Base-by-base conservation (phyloP, 441 rosid genomes). In the Erodium trifolium region DNA sequence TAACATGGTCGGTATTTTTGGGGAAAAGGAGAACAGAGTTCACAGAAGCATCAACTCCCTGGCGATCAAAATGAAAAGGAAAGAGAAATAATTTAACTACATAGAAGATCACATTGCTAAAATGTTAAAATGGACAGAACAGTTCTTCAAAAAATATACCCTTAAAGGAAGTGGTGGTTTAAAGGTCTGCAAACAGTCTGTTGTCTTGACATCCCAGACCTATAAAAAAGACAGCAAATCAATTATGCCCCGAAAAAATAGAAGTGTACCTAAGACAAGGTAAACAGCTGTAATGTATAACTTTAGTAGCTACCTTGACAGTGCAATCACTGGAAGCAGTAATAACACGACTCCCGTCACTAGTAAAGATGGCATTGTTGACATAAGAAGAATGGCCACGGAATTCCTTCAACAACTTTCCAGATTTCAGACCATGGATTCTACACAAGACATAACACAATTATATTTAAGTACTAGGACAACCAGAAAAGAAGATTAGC, bases 21-120 rank as follows among this genome's bases (percentile, higher is more conserved):
- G 99, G 95, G 80, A 83, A 91, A 77, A 95, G 82, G 83, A 89
- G 96, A 78, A 95, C 85, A 68, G 99, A 92, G 79, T 95, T 95
- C 75, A 90, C 99, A 18, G 99, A 88, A 65, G 97, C 99, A 75
- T 95, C 99, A 72, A 92, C 94, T 68, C 98, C 98, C 99, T 92
- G 79, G 53, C 65, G 74, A 49, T 67, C 74, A 78, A 51, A 70
- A 60, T 60, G 69, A 19, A 65, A 76, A 71, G 69, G 43, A 63
- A 35, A 27, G 35, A 65, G 49, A 19, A 16, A 4, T n/a, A 31
- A 66, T 10, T 59, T 6, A 37, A 11, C 63, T 59, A 18, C 18
- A 59, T 59, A 9, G 29, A 18, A 19, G 34, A 18, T 18, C n/a
- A 0, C 29, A 19, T 59, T 59, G 17, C 1, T 59, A 31, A 37